These are phyloP conservation scores for Podochytrium sp. DNA, from an alignment of 192 early-diverging fungal genomes.

Conservation along the genomic window DNA sequence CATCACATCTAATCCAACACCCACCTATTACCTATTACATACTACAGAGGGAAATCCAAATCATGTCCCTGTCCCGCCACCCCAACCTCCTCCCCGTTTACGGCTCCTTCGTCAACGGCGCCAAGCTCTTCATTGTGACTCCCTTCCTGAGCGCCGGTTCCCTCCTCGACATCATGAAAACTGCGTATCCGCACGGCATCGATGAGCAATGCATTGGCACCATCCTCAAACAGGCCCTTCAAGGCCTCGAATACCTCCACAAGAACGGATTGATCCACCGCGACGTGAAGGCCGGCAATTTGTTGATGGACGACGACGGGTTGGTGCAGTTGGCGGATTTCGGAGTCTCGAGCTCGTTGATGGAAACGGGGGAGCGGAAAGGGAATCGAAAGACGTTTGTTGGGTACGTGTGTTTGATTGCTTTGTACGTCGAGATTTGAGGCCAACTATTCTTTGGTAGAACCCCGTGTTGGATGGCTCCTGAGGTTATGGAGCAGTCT, in stretches of 20 bases:
- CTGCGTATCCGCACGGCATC: constrained; percentile 79
- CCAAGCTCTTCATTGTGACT: constrained; percentile 83
- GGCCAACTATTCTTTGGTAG: too few species aligned
- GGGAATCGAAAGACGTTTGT: constrained; percentile 63
- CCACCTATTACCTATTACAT: neutral
- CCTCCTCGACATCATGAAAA: constrained; percentile 89
- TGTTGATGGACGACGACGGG: constrained; percentile 65
- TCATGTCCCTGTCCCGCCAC: constrained; percentile 88
- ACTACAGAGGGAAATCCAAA: constrained; percentile 75
- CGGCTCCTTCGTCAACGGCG: constrained; percentile 81
- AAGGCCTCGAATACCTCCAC: constrained; percentile 72
- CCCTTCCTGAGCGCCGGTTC: constrained; percentile 75
- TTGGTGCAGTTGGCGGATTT: constrained; percentile 70
- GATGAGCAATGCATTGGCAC: constrained; percentile 80
- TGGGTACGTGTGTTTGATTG: too few species aligned
- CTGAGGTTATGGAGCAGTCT: constrained; percentile 91
- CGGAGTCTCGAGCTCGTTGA: constrained; percentile 54
- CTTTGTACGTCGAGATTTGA: too few species aligned
- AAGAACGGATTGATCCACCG: constrained; percentile 67
- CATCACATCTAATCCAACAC: too few species aligned
- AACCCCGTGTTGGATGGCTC: constrained; percentile 61
- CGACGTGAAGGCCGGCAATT: constrained; percentile 72
- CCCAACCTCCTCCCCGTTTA: constrained; percentile 82
- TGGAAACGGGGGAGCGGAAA: constrained; percentile 57
- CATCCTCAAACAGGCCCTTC: constrained; percentile 75